These are phyloP conservation scores for Thyridium curvatum DNA, from an alignment of 2,329 filamentous ascomycete genomes.

Conservation along the genomic window DNA sequence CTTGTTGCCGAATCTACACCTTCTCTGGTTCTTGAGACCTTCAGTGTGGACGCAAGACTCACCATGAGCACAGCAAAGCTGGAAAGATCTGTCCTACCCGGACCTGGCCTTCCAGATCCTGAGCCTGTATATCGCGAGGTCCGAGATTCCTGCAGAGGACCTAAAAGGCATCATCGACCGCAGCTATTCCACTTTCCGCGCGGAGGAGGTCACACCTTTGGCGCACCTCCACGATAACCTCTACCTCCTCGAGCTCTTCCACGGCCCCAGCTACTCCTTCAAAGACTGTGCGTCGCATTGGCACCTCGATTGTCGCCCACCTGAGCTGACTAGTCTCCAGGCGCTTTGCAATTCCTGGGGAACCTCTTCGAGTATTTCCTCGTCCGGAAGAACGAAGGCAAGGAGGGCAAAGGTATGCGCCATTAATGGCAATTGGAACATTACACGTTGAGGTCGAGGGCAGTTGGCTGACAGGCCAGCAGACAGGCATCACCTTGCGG, in stretches of 20 bases:
- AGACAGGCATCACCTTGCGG: slow-evolving; percentile 74
- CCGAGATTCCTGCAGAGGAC: slow-evolving; percentile 75
- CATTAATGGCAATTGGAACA: slow-evolving; percentile 18
- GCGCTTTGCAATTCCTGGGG: slow-evolving; percentile 85
- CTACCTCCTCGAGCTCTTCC: slow-evolving; percentile 88
- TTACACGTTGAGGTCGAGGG: background rate
- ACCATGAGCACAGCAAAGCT: slow-evolving; percentile 53
- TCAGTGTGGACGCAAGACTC: too few relatives aligned
- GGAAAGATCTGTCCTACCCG: slow-evolving; percentile 72
- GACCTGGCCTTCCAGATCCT: slow-evolving; percentile 82
- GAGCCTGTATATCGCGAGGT: slow-evolving; percentile 76
- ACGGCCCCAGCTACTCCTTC: slow-evolving; percentile 92
- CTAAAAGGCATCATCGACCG: slow-evolving; percentile 76
- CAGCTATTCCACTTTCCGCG: slow-evolving; percentile 86
- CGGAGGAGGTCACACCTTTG: slow-evolving; percentile 70
- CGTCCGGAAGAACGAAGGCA: slow-evolving; percentile 64
- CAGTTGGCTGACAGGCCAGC: slow-evolving; percentile 15
- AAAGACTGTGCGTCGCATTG: slow-evolving; percentile 67
- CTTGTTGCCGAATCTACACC: background rate
- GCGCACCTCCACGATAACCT: slow-evolving; percentile 73
- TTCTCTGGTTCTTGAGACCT: background rate
- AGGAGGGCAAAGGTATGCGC: slow-evolving; percentile 46
- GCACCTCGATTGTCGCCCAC: too few relatives aligned
- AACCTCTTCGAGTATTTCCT: slow-evolving; percentile 92
- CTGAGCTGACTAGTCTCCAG: too few relatives aligned